A percentile compares a stretch with the other conserved stretches of the same genome.
phyloP scores from a whole-genome alignment of 331 rosid genomes.

The Dryas integrifolia region DNA sequence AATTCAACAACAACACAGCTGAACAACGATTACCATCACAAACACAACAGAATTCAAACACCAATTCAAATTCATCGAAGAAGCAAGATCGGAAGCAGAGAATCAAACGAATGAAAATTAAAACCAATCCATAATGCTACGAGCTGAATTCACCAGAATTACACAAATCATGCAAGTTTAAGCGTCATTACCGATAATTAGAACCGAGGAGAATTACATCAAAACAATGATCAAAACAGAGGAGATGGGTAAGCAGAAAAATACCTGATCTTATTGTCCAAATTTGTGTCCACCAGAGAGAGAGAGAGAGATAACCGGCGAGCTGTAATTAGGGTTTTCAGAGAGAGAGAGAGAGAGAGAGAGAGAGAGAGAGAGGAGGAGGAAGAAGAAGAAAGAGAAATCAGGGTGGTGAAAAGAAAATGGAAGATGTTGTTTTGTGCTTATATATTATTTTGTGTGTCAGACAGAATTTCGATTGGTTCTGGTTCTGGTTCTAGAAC shows the following conservation, averaged over 20 bases:
- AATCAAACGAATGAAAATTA: constrained; percentile 27
- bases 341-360: constrained; percentile 31
- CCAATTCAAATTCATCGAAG: constrained; percentile 23
- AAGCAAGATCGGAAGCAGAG: constrained; percentile 31
- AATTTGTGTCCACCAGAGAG: constrained; percentile 9
- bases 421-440: constrained; percentile 34
- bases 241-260: constrained; percentile 22
- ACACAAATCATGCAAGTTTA: constrained; percentile 30
- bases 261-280: constrained; percentile 54
- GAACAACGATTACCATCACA: constrained; percentile 19
- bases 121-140: constrained; percentile 19
- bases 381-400: constrained; percentile 40
- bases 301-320: constrained; percentile 36
- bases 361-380: neutral
- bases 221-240: constrained; percentile 25
- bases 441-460: constrained; percentile 20
- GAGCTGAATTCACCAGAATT: constrained; percentile 40
- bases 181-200: constrained; percentile 19
- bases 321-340: constrained; percentile 74
- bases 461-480: constrained; percentile 42
- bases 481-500: constrained; percentile 38
- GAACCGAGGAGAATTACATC: too few relatives aligned
- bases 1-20: constrained; percentile 28
- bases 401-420: constrained; percentile 39
- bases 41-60: constrained; percentile 23